These are phyloP conservation scores for Hura crepitans DNA, from an alignment of 441 rosid genomes.

Conservation along the genomic window DNA sequence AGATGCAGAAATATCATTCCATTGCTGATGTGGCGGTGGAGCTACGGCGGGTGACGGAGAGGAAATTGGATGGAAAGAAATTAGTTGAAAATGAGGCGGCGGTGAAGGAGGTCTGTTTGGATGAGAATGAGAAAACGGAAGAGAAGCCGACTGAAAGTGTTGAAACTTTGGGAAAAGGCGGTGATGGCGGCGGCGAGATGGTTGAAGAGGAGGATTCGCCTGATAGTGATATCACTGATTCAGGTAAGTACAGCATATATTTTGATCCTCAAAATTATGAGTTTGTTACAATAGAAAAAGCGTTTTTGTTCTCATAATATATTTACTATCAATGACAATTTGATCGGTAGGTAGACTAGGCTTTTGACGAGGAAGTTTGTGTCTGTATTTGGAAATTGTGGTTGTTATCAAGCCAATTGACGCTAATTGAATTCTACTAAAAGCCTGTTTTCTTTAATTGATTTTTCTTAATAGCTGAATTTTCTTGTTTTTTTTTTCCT, in stretches of 20 bases:
- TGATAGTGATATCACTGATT: slow-evolving; percentile 78
- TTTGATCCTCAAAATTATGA: not conserved
- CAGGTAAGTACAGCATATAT: slow-evolving; percentile 62
- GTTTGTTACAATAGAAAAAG: not conserved
- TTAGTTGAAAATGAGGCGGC: slow-evolving; percentile 16
- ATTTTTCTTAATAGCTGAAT: not conserved
- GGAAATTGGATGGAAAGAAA: slow-evolving; percentile 32
- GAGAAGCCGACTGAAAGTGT: slow-evolving; percentile 24
- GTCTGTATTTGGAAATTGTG: slow-evolving; percentile 12
- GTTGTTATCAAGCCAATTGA: not conserved
- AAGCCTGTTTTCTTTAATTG: too few relatives aligned
- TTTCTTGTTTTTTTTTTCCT: too few relatives aligned
- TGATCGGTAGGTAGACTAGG: not conserved
- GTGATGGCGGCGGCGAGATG: slow-evolving; percentile 22
- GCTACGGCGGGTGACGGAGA: slow-evolving; percentile 46
- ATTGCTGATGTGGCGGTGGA: slow-evolving; percentile 69
- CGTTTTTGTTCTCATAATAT: not conserved
- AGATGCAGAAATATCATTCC: slow-evolving; percentile 93
- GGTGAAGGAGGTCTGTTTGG: slow-evolving; percentile 12
- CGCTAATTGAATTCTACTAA: not conserved
- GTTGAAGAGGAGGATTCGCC: slow-evolving; percentile 73
- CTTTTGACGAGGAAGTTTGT: slow-evolving; percentile 6
- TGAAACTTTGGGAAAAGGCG: slow-evolving; percentile 26
- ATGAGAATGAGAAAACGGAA: slow-evolving; percentile 31
- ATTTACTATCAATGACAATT: not conserved